A percentile compares a stretch with the other conserved stretches of the same genome.
These are phyloP conservation scores for Tylopilus sp. DNA, from an alignment of 768 basidiomycete genomes.

Conservation along the genomic window DNA sequence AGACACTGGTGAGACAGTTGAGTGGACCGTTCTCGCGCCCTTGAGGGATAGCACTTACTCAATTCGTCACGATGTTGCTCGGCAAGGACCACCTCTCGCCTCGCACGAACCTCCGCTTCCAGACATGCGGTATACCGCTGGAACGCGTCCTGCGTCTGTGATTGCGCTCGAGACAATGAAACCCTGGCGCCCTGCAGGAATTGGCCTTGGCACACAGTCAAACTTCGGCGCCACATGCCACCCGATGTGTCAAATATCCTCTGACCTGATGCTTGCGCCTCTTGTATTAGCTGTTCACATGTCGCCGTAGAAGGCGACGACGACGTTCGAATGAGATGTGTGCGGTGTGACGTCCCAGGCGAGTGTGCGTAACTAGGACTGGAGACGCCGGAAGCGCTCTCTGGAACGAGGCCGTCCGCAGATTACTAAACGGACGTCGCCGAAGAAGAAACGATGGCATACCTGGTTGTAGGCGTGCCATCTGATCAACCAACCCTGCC, in stretches of 20 bases:
- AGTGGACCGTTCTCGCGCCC: conserved; percentile 16
- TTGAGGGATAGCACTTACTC: conserved; percentile 30
- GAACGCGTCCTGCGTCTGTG: conserved; percentile 71
- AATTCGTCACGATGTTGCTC: conserved; percentile 69
- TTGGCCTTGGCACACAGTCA: conserved; percentile 43
- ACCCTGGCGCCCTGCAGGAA: conserved; percentile 59
- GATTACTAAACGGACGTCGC: conserved; percentile 3
- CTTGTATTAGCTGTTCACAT: conserved; percentile 52
- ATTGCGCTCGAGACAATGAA: conserved; percentile 59
- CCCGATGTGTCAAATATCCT: conserved; percentile 8
- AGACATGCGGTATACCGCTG: conserved; percentile 66
- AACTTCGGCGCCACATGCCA: neutral
- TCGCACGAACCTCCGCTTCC: conserved; percentile 63
- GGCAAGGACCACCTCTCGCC: conserved; percentile 57
- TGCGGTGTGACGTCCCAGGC: conserved; percentile 27
- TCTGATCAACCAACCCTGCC: conserved; percentile 31
- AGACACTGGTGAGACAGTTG: conserved; percentile 28
- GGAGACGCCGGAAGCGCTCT: conserved; percentile 28
- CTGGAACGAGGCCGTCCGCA: conserved; percentile 12
- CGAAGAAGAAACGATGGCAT: conserved; percentile 3
- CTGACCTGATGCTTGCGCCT: conserved; percentile 61
- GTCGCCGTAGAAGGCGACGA: conserved; percentile 50
- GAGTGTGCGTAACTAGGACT: conserved; percentile 32
- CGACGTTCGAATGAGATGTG: conserved; percentile 42
- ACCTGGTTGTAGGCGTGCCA: conserved; percentile 35